These are phyloP conservation scores for Begonia fuchsioides DNA, from an alignment of 306 rosid species.

Conservation along the genomic window DNA sequence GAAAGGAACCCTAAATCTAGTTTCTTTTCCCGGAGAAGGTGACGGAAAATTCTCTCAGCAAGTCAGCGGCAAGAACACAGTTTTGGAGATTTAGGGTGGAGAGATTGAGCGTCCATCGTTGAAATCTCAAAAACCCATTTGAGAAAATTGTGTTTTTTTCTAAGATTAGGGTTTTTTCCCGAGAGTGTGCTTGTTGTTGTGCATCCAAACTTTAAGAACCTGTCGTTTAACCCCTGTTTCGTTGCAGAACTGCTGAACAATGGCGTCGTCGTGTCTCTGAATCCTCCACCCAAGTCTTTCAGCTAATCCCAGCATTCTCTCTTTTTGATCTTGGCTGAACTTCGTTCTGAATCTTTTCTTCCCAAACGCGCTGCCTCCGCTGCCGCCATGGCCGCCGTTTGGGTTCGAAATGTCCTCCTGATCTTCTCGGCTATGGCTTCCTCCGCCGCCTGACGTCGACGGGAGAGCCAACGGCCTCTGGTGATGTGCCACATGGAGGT, in stretches of 20 bases:
- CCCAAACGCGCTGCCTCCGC: slow-evolving; percentile 13
- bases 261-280: slow-evolving; percentile 76
- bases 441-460: slow-evolving; percentile 68
- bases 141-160: not conserved
- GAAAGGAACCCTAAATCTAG: not conserved
- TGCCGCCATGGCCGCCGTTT: slow-evolving; percentile 36
- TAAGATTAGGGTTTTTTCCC: slow-evolving; percentile 86
- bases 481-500: slow-evolving; percentile 47
- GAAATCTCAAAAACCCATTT: not conserved
- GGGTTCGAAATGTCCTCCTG: slow-evolving; percentile 75
- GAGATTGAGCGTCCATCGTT: too few species aligned
- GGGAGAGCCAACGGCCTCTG: slow-evolving; percentile 76
- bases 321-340: slow-evolving; percentile 73
- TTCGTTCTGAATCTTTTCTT: slow-evolving; percentile 69
- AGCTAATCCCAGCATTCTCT: slow-evolving; percentile 69
- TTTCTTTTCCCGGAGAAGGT: not conserved
- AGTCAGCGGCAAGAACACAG: not conserved
- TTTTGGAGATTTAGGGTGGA: too few species aligned
- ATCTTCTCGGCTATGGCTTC: slow-evolving; percentile 51
- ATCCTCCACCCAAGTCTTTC: slow-evolving; percentile 84
- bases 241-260: slow-evolving; percentile 61
- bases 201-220: slow-evolving; percentile 99
- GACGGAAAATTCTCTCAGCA: not conserved
- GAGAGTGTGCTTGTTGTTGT: slow-evolving; percentile 96
- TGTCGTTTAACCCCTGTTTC: slow-evolving; percentile 80